Evolutionary conservation across 2,329 filamentous ascomycete genomes (phyloP).

Genomic region (Beauveria caledonica): DNA sequence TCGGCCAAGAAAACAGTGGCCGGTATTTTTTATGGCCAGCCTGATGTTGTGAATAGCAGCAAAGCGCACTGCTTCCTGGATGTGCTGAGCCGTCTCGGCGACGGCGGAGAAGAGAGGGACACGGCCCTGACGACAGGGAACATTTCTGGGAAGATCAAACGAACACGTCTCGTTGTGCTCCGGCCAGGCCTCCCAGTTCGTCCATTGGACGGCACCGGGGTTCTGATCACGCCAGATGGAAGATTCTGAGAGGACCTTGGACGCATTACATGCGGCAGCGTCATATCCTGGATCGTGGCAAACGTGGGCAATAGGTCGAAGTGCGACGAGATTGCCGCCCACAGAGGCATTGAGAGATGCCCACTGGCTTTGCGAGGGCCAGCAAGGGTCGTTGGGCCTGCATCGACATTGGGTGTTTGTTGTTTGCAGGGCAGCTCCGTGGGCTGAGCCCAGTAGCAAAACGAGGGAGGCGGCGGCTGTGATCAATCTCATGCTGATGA

Average conservation of each 20-base stretch:
- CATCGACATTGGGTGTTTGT: conserved; percentile 28
- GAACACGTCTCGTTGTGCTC: conserved; percentile 28
- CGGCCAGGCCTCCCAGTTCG: conserved; percentile 32
- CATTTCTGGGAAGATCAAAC: conserved; percentile 19
- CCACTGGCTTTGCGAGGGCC: conserved; percentile 40
- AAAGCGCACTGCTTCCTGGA: conserved; percentile 30
- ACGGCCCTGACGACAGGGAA: conserved; percentile 25
- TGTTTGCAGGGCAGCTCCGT: background rate
- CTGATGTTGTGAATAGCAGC: conserved; percentile 24
- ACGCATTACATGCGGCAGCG: conserved; percentile 29
- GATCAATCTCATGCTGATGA: background rate
- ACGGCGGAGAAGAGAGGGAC: conserved; percentile 29
- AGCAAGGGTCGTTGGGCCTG: conserved; percentile 41
- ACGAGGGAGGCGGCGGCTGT: background rate
- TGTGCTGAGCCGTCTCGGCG: conserved; percentile 22
- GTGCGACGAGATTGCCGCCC: conserved; percentile 39
- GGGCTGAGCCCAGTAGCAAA: background rate
- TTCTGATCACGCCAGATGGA: conserved; percentile 28
- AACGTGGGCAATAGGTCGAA: conserved; percentile 38
- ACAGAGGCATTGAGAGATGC: conserved; percentile 40
- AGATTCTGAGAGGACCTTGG: conserved; percentile 23
- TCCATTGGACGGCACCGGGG: conserved; percentile 27
- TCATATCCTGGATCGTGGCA: conserved; percentile 41
- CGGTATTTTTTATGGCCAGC: conserved; percentile 27
- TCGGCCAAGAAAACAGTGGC: conserved; percentile 28